Base-by-base conservation (phyloP, 2,329 filamentous ascomycete genomes). In the Ilyonectria destructans region DNA sequence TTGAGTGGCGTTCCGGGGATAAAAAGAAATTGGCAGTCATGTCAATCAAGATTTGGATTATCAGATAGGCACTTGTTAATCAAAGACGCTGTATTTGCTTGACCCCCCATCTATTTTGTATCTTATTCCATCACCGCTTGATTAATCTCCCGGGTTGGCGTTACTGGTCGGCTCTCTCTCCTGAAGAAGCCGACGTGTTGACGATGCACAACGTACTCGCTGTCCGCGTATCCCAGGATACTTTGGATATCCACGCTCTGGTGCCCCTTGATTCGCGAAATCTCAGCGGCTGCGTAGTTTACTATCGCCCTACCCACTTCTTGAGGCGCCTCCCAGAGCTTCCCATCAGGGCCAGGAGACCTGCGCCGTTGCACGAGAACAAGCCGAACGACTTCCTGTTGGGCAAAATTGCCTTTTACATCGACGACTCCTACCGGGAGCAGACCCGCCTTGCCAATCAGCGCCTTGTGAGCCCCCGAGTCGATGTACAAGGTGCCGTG, bases 401-500 rank as follows among this genome's bases (percentile, higher is more conserved):
- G 94, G 1, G 91, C 91, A 78, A 99, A 99, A 72, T 88, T 87
- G 2, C 96, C 96, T 71, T 96, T 93, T 80, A 98, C 94, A 68
- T 93, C 94, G 1, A 98, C 87, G 15, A 99, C 90, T n/a, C 96
- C 96, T 0, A 93, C 95, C 1, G 96, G 95, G 0, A 98, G 88
- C 2, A 99, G 88, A 4, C 95, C 94, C 0, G 95, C 95, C 83
- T 97, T 97, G 77, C 91, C 90, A 17, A 90, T 84, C 3, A 98
- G 87, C 1, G 96, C 96, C 37, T 87, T 85, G 82, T 95, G 91
- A 4, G 96, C 96, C 48, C 96, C 96, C n/a, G 89, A 85, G 83
- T 99, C 96, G 75, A 99, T 97, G 83, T 94, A 98, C 29, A 99
- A 80, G 2, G 92, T 97, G 15, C 96, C 96, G 77, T 97, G 95